A percentile compares a stretch with the other conserved stretches of the same genome.
Conservation (phyloP, 1,139 yeast genomes). For the Yamadazyma diddensiae region DNA sequence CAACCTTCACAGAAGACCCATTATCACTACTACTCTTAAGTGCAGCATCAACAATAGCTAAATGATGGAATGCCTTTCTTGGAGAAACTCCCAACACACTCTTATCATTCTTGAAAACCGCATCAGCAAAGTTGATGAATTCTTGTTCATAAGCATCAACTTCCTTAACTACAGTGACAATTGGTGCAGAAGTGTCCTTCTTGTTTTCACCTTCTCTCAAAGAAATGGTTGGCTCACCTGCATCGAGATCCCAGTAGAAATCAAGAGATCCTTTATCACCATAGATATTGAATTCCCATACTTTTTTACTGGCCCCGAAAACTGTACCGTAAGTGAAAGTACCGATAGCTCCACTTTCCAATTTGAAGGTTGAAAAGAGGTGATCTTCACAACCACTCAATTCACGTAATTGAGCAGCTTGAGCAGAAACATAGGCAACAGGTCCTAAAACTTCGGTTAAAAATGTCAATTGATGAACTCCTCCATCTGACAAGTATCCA, state of each 20-base stretch:
- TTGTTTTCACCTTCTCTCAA: conserved; percentile 46
- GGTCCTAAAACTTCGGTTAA: conserved; percentile 80
- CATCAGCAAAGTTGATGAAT: conserved; percentile 70
- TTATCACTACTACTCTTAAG: conserved; percentile 61
- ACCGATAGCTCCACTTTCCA: conserved; percentile 71
- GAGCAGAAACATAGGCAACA: conserved; percentile 65
- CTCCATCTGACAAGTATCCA: conserved; percentile 89
- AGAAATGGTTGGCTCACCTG: conserved; percentile 43
- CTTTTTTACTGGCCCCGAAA: conserved; percentile 80
- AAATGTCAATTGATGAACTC: conserved; percentile 89
- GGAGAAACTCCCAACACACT: conserved; percentile 58
- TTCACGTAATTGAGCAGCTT: conserved; percentile 70
- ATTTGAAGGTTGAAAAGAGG: conserved; percentile 63
- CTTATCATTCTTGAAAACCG: conserved; percentile 65
- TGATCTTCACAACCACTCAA: conserved; percentile 81
- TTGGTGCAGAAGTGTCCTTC: conserved; percentile 40
- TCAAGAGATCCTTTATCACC: conserved; percentile 76
- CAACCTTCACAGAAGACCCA: conserved; percentile 60
- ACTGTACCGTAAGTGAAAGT: conserved; percentile 87
- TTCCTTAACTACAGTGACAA: conserved; percentile 57
- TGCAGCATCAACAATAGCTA: conserved; percentile 85
- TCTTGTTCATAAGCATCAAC: conserved; percentile 54
- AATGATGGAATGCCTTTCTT: conserved; percentile 81
- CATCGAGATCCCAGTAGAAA: conserved; percentile 59
- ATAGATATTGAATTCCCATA: conserved; percentile 61